Evolutionary conservation across 2,329 filamentous ascomycete species (phyloP).

Genomic region (Sphaerulina populicola): DNA sequence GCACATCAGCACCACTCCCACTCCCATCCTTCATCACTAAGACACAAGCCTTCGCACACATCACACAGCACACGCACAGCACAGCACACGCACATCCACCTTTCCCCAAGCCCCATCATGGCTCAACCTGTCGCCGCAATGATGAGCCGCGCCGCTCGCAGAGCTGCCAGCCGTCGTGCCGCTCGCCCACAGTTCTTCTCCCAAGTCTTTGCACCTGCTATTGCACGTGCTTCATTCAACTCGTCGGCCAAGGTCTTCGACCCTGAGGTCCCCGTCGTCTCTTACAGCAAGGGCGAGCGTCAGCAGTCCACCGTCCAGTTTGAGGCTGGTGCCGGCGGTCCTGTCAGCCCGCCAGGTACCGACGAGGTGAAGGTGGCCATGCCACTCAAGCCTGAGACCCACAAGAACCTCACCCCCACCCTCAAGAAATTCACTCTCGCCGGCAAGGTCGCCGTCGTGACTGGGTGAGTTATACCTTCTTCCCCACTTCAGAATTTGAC

Average conservation of each 20-base stretch:
- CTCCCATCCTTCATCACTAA: not conserved
- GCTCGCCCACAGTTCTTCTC: conserved; percentile 14
- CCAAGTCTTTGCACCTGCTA: conserved; percentile 11
- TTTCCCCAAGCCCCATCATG: not conserved
- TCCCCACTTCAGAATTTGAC: not conserved
- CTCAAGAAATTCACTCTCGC: conserved; percentile 61
- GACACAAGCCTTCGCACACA: not conserved
- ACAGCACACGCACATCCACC: not conserved
- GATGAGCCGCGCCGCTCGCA: conserved; percentile 18
- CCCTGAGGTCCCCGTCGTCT: conserved; percentile 29
- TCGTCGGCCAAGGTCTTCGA: conserved; percentile 21
- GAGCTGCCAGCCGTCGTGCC: conserved; percentile 15
- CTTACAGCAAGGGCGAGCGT: conserved; percentile 30
- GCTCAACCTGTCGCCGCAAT: conserved; percentile 7
- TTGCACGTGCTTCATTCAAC: conserved; percentile 23
- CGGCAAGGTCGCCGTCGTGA: conserved; percentile 57
- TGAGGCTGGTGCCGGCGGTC: conserved; percentile 20
- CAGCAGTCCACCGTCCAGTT: conserved; percentile 26
- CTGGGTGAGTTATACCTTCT: conserved; percentile 47
- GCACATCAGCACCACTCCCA: not conserved
- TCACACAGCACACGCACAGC: not conserved
- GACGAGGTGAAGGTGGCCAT: conserved; percentile 29
- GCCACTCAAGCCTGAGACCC: conserved; percentile 36
- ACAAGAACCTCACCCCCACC: conserved; percentile 50
- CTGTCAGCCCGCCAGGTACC: conserved; percentile 29